Evolutionary conservation across 106 monocot genomes (phyloP), one percentile per base, ranked within the genome.

Genomic region (Iris macrosiphon): DNA sequence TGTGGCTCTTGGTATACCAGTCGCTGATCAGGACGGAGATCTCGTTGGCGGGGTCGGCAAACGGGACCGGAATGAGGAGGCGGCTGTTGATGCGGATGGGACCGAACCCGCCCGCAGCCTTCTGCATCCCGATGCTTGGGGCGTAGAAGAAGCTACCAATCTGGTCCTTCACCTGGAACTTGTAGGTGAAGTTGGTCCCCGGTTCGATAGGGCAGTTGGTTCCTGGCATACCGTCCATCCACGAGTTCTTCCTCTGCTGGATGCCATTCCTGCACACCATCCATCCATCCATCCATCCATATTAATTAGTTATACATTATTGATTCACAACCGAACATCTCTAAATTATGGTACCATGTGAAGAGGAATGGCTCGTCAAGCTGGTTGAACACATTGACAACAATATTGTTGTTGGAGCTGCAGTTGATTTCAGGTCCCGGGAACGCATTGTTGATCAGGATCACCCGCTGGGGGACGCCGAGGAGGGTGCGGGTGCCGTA

Each of bases 91-190:
- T 59, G 15, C 74, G 73, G 34, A 83, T 55, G 13, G 74, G 74
- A 19, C 83, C 83, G 54, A 83, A 74, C 5, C 63, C 83, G 39
- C 83, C 83, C 6, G 83, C 68, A 1, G 74, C 74, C 70, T 67
- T 69, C 20, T 83, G 83, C 78, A 78, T 61, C 31, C 65, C 78
- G 19, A 74, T 50, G 15, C 78, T 67, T 0, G 83, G 83, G 63
- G 60, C 78, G 66, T 83, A 83, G 63, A 70, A 74, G 70, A 53
- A 83, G 57, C 64, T 64, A 2, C 83, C 83, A 31, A 83, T 83
- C 63, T 83, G 83, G 40, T 83, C 83, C 67, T 83, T 83, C 7
- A 71, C 67, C 60, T 84, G 84, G 72, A 84, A 84, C 32, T 84
- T 78, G 63, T 84, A 84, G 19, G 84, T 84, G 64, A 52, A 77